Base-by-base conservation (phyloP, 805 yeast genomes). In the Myxozyma mucilagina region DNA sequence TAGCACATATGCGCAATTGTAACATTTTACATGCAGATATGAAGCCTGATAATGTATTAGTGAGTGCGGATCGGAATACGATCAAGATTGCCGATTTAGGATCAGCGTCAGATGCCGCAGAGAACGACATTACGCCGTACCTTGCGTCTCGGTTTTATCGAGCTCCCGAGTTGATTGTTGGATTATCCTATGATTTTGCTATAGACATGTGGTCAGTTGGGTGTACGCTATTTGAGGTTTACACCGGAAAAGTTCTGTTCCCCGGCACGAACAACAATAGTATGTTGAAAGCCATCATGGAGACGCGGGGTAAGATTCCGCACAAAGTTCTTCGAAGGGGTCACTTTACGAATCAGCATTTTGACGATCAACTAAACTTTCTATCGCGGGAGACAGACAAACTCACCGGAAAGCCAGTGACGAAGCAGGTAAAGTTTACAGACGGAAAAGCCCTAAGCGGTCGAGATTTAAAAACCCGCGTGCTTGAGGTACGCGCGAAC, bases 171-270 rank as follows among this genome's bases (percentile, higher is more conserved):
- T 86, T 50, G 48, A 45, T 86, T 10, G 57, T 88, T 2, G 94
- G 93, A 0, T 82, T 87, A 10, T 75, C 84, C 38, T 87, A 87
- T 77, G 70, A 65, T 39, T 69, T 62, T 50, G 69, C 96, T 4
- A 90, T 92, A 57, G 97, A 91, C 73, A 90, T 91, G 79, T 91
- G 97, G 97, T 88, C 96, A 10, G 89, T 93, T 34, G 97, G 97
- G 4, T 91, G 97, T 76, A 89, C 92, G 34, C 81, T 91, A 66
- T 96, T 93, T 8, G 97, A 91, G 71, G 87, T 91, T 89, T 89
- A 90, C 72, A 87, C 96, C 8, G 94, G 97, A 31, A 86, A 88
- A 70, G 94, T 96, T 0, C 76, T 91, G 58, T 91, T 91, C 72
- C 92, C 97, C 13, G 97, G 97, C 47, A 84, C 88, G 14, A 86